Base-by-base conservation (phyloP, 2,329 filamentous ascomycete genomes). In the Cladosporium sp. region DNA sequence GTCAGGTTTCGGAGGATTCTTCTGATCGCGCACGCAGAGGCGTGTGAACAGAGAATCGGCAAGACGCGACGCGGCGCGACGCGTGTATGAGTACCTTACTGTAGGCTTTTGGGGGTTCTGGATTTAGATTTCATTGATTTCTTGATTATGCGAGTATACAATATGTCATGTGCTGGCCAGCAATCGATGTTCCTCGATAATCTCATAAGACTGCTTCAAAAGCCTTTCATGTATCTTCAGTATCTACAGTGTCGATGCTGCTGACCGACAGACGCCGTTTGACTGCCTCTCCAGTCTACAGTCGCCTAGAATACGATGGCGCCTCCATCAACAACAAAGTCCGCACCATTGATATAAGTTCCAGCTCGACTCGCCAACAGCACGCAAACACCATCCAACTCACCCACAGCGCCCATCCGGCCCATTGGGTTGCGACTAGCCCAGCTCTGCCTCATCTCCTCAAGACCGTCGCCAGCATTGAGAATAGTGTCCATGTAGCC, bases 401-500 rank as follows among this genome's bases (percentile, higher is more conserved):
- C 77, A 1, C 72, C 73, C 46, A 77, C 72, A 44, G 71, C 70
- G 4, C 77, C 77, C 77, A 79, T 79, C 52, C 77, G 71, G 0
- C 77, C 77, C 74, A 77, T 78, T 21, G 77, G 77, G 68, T 78
- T 79, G 46, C 75, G 67, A 8, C 60, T 69, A 21, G 72, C 71
- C 77, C 77, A 79, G 1, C 65, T 71, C 29, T 69, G 67, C 55
- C 77, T 68, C 66, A 75, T 75, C 53, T 75, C 69, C n/a, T 70
- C 70, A 35, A 79, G 70, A 1, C 77, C 77, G 1, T 70, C 73
- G 1, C 77, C 77, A 26, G 76, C 77, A 72, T 92, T 93, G 57
- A 93, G 77, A 14, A 91, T 85, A 0, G 89, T 92, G 71, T 91
- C 89, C 87, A 92, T 91, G 71, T 93, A 93, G 0, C 90, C 90